Conservation (phyloP, 2,329 filamentous ascomycete genomes). For the Tricladium varicosporioides region DNA sequence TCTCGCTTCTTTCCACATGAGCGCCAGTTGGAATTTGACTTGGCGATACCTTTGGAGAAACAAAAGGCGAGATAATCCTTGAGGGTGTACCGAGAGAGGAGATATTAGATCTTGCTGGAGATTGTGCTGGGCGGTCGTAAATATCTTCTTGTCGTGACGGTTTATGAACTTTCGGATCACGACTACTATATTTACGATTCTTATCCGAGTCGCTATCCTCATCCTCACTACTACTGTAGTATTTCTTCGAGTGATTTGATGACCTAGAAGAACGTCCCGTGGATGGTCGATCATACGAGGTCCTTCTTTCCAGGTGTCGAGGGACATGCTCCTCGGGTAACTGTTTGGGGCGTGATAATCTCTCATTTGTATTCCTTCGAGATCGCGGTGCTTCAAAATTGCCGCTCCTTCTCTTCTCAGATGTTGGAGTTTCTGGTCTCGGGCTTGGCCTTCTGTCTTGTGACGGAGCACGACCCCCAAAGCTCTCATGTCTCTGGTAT, state of each 20-base stretch:
- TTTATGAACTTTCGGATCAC: neutral
- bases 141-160: slow-evolving; percentile 18
- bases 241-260: slow-evolving; percentile 18
- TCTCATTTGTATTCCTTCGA: slow-evolving; percentile 25
- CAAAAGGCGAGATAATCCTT: slow-evolving; percentile 24
- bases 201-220: slow-evolving; percentile 31
- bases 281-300: slow-evolving; percentile 19
- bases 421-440: slow-evolving; percentile 19
- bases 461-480: slow-evolving; percentile 29
- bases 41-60: slow-evolving; percentile 31
- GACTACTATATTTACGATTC: slow-evolving; percentile 4
- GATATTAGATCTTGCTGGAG: slow-evolving; percentile 27
- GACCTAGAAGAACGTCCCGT: slow-evolving; percentile 24
- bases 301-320: slow-evolving; percentile 21
- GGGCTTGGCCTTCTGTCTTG: slow-evolving; percentile 27
- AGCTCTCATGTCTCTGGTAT: slow-evolving; percentile 34
- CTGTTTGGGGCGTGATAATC: slow-evolving; percentile 24
- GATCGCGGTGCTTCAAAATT: slow-evolving; percentile 20
- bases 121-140: slow-evolving; percentile 17
- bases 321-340: slow-evolving; percentile 22
- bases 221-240: slow-evolving; percentile 31
- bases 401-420: slow-evolving; percentile 22
- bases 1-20: slow-evolving; percentile 27
- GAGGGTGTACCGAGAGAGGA: slow-evolving; percentile 20
- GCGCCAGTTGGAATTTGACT: slow-evolving; percentile 25